phyloP scores from a whole-genome alignment of 305 asterid species.

The Solanum hybrid region DNA sequence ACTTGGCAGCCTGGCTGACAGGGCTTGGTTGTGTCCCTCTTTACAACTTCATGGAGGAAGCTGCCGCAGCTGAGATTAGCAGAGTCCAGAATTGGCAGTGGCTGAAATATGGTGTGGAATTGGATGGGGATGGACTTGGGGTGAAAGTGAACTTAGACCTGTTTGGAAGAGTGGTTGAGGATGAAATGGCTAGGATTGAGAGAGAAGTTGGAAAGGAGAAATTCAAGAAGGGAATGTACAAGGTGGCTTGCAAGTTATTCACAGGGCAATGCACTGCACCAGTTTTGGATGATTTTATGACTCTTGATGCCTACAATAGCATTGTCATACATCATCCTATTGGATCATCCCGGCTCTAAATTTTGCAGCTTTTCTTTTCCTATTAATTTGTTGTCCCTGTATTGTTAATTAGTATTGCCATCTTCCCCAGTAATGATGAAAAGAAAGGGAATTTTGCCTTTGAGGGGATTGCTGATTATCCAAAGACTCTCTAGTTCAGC shows the following conservation, averaged over 20 bases:
- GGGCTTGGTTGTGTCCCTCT: constrained; percentile 85
- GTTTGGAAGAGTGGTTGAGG: constrained; percentile 73
- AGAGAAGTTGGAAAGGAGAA: constrained; percentile 65
- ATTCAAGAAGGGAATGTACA: constrained; percentile 57
- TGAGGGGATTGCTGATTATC: background rate
- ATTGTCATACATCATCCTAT: constrained; percentile 58
- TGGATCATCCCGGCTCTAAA: constrained; percentile 43
- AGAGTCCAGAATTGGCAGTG: constrained; percentile 96
- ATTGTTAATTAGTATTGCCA: background rate
- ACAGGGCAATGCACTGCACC: constrained; percentile 51
- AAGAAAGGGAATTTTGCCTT: background rate
- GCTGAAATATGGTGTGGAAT: constrained; percentile 60
- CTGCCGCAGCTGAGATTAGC: constrained; percentile 93
- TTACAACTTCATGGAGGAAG: constrained; percentile 92
- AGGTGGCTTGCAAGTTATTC: constrained; percentile 66
- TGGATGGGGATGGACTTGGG: constrained; percentile 71
- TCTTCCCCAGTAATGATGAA: background rate
- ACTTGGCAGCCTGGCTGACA: constrained; percentile 76
- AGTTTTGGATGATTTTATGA: constrained; percentile 65
- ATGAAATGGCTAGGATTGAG: constrained; percentile 79
- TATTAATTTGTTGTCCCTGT: background rate
- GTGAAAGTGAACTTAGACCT: constrained; percentile 52
- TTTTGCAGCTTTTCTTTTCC: background rate
- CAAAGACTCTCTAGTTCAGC: background rate
- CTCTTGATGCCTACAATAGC: constrained; percentile 66